Base-by-base conservation (phyloP, 2,329 filamentous ascomycete species). In the Cercospora zeae-maydis region DNA sequence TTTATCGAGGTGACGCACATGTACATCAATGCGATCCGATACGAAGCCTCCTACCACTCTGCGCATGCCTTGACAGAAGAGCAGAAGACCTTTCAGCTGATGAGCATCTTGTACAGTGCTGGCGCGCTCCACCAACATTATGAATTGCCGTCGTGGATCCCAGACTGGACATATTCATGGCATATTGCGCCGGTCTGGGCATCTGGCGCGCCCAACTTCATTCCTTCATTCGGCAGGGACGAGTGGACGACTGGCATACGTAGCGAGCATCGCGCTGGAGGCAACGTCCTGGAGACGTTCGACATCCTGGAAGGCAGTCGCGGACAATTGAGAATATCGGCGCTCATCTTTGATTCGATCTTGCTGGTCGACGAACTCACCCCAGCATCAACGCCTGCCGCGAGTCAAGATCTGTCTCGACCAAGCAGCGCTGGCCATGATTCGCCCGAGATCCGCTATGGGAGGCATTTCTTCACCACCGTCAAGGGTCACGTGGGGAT, bases 121-220 rank as follows among this genome's bases (percentile, higher is more conserved):
- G 72, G 72, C 4, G 53, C 57, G 16, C 66, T 74, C 10, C 72
- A 73, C 55, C 72, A 73, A 42, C 67, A 71, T 67, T 55, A 63
- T 59, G 56, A 57, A 1, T 66, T 75, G 16, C 71, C 73, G 1
- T 74, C 71, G 7, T 77, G 74, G 74, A 70, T 75, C 0, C 75
- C 75, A 9, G 72, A 74, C 49, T 59, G 45, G 71, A 71, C 71
- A 6, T 66, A 63, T 24, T 54, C 64, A 0, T 74, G 72, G 72
- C 66, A 72, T 52, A 63, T 72, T 10, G 71, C 71, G 9, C 72
- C 71, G 2, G 58, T 73, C 13, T 74, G 70, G 71, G 69, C 67
- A 36, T 69, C 66, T 33, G 65, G 70, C 1, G 49, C 61, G 0
- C 64, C 70, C 11, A 73, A 71, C 31, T 65, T 74, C 39, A 54